Percentiles rank a stretch among this genome's conserved stretches.
Conservation (phyloP, 75 land plant genomes). For the Cryptomeria japonica region DNA sequence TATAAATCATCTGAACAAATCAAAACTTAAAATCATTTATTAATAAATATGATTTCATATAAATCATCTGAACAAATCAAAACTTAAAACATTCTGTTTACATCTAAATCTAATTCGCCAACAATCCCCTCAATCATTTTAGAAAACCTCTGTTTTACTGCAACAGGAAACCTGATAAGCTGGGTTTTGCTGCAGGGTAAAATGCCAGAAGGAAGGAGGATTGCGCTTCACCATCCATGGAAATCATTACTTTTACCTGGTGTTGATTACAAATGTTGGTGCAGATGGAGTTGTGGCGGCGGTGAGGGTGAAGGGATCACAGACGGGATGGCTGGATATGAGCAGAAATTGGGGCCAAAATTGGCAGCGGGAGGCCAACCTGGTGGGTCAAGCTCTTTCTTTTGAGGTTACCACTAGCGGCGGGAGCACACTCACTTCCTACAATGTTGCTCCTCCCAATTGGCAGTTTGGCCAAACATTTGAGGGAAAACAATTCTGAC, state of each 20-base stretch:
- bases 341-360: conserved; percentile 81
- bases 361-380: conserved; percentile 50
- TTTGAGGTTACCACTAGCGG: conserved; percentile 58
- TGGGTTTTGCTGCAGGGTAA: conserved; percentile 42
- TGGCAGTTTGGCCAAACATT: conserved; percentile 81
- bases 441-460: conserved; percentile 52
- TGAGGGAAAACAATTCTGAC: conserved; percentile 50
- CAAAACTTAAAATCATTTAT: too few species aligned
- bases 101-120: too few species aligned
- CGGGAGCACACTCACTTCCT: conserved; percentile 45
- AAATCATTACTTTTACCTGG: conserved; percentile 48
- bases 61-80: too few species aligned
- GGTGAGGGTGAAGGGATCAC: conserved; percentile 58
- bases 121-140: too few species aligned
- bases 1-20: too few species aligned
- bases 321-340: conserved; percentile 65
- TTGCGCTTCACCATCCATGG: conserved; percentile 72
- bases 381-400: conserved; percentile 52
- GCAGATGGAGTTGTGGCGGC: conserved; percentile 55
- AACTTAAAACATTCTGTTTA: too few species aligned
- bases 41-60: too few species aligned
- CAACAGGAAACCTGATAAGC: not conserved
- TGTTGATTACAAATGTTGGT: conserved; percentile 63
- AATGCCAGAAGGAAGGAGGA: conserved; percentile 67
- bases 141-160: not conserved